Percentiles rank a stretch among this genome's conserved stretches.
These are phyloP conservation scores for Zoysia matrella DNA, from an alignment of 202 grass and related monocot genomes.

Conservation along the genomic window DNA sequence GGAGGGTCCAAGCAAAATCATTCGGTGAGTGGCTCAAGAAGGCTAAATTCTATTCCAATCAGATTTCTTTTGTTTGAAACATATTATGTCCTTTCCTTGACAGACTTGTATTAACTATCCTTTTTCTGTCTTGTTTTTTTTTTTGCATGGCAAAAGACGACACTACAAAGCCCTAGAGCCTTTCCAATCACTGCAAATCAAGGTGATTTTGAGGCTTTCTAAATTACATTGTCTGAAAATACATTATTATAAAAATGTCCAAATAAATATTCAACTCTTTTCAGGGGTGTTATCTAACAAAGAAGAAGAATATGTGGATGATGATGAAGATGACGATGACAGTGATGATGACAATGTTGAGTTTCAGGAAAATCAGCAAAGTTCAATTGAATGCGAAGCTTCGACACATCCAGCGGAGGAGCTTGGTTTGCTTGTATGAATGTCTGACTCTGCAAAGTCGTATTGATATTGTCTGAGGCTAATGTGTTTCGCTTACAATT, in stretches of 20 bases:
- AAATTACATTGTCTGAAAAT: constrained; percentile 1
- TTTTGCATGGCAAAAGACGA: constrained; percentile 36
- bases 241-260: constrained; percentile 12
- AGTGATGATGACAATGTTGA: constrained; percentile 16
- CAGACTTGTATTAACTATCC: not conserved
- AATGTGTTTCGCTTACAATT: constrained; percentile 15
- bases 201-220: constrained; percentile 38
- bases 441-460: constrained; percentile 4
- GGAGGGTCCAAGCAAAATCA: constrained; percentile 33
- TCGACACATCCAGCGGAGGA: constrained; percentile 58
- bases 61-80: constrained; percentile 4
- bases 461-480: constrained; percentile 22
- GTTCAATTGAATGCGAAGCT: constrained; percentile 67
- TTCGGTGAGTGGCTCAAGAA: constrained; percentile 23
- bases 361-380: constrained; percentile 46
- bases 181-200: constrained; percentile 23
- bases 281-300: constrained; percentile 25
- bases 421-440: constrained; percentile 62
- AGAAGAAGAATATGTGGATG: constrained; percentile 3
- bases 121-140: not conserved
- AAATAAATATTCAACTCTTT: constrained; percentile 8
- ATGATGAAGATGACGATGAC: not conserved
- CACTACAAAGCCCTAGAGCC: constrained; percentile 36
- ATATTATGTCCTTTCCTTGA: not conserved
- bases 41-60: not conserved